phyloP scores from a whole-genome alignment of 2,329 filamentous ascomycete genomes.

The Sclerotinia nivalis region DNA sequence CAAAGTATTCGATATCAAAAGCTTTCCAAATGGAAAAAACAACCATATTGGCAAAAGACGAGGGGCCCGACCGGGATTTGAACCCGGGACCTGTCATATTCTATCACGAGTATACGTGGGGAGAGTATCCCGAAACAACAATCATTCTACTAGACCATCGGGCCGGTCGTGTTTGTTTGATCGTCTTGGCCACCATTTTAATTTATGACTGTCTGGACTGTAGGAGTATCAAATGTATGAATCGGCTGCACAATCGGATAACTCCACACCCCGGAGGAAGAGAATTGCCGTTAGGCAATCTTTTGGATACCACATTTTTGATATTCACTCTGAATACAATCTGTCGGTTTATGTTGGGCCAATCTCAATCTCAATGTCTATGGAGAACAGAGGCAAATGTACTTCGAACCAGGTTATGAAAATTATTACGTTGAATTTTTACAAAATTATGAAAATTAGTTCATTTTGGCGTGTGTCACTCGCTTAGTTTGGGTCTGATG shows the following conservation, averaged over 20 bases:
- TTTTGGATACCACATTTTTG: neutral
- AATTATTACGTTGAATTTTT: neutral
- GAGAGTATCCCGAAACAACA: neutral
- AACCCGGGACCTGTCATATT: conserved; percentile 12
- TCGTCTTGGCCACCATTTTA: rapidly evolving
- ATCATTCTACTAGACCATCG: conserved; percentile 6
- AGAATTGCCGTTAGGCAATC: neutral
- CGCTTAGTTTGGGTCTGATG: conserved; percentile 3
- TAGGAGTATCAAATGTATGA: rapidly evolving
- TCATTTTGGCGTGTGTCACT: neutral
- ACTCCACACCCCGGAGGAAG: neutral
- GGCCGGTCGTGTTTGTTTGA: neutral
- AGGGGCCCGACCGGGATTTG: conserved; percentile 5
- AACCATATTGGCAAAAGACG: neutral
- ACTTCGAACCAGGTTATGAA: neutral
- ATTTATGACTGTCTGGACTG: rapidly evolving
- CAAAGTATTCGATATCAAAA: neutral
- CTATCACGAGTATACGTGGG: conserved; percentile 17
- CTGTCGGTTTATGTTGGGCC: neutral
- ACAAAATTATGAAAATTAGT: neutral
- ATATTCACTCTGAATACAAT: neutral
- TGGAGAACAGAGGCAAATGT: neutral
- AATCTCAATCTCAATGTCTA: neutral
- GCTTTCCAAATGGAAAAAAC: neutral
- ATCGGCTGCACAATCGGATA: too few species aligned